phyloP scores from a whole-genome alignment of 352 stramenopile genomes.

The Pythium phragmitis region DNA sequence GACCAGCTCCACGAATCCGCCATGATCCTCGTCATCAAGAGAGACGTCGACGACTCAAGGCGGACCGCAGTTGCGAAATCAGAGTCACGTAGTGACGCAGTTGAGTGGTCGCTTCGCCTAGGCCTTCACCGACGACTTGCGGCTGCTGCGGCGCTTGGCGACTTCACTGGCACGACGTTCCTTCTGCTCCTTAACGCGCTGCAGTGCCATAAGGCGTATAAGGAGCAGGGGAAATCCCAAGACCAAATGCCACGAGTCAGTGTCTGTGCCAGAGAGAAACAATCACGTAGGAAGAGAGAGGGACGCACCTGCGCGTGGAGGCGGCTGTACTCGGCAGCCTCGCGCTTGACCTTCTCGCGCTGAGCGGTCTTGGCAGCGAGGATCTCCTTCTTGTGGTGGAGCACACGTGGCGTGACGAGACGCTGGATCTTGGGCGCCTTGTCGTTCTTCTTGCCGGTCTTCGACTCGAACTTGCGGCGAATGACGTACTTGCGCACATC shows the following conservation, averaged over 20 bases:
- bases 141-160: constrained; percentile 97
- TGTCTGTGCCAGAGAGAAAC: constrained; percentile 4
- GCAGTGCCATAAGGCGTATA: constrained; percentile 94
- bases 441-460: constrained; percentile 97
- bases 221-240: constrained; percentile 78
- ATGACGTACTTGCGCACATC: constrained; percentile 99
- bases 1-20: constrained; percentile 6
- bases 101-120: constrained; percentile 65
- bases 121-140: constrained; percentile 93
- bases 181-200: constrained; percentile 98
- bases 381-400: constrained; percentile 96
- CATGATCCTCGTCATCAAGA: not conserved
- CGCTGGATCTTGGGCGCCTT: constrained; percentile 99
- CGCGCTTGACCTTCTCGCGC: constrained; percentile 91
- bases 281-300: not conserved
- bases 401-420: constrained; percentile 96
- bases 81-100: constrained; percentile 35
- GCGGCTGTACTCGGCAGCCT: constrained; percentile 97
- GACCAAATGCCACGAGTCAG: constrained; percentile 45
- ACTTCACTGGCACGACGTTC: constrained; percentile 97
- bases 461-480: constrained; percentile 97
- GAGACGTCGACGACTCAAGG: not conserved
- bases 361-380: constrained; percentile 82
- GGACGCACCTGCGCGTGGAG: constrained; percentile 91
- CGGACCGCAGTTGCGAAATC: not conserved